These are phyloP conservation scores for Calvatia gigantea DNA, from an alignment of 768 basidiomycete species.

Conservation along the genomic window DNA sequence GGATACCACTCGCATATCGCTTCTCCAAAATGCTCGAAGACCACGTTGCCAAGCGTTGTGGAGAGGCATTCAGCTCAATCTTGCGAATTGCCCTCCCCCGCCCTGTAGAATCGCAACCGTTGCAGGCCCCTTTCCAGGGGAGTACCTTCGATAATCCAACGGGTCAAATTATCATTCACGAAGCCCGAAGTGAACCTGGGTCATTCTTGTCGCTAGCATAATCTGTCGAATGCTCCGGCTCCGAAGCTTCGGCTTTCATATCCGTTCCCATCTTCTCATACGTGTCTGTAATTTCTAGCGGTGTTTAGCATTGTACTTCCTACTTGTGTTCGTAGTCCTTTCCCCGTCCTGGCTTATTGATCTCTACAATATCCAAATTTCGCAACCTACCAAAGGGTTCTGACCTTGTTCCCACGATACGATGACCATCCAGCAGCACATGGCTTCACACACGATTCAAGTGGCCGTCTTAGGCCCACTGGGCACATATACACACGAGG, in stretches of 20 bases:
- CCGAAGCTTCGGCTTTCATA: constrained; percentile 6
- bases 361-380: constrained; percentile 2
- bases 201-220: constrained; percentile 31
- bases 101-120: constrained; percentile 25
- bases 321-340: not conserved
- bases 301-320: not conserved
- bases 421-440: constrained; percentile 1
- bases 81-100: constrained; percentile 32
- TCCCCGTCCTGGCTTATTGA: not conserved
- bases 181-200: constrained; percentile 32
- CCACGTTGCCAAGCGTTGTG: constrained; percentile 36
- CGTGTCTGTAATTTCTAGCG: constrained; percentile 5
- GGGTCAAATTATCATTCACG: constrained; percentile 26
- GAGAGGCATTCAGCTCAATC: constrained; percentile 24
- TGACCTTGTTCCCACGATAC: constrained; percentile 5
- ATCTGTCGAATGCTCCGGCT: constrained; percentile 9
- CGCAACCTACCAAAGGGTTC: not conserved
- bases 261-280: not conserved
- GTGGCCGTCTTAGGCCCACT: constrained; percentile 64
- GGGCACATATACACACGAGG: constrained; percentile 69
- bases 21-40: constrained; percentile 58
- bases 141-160: constrained; percentile 18
- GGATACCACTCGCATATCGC: constrained; percentile 62
- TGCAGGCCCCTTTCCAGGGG: constrained; percentile 31
- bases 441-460: constrained; percentile 14